Conservation (phyloP, 768 basidiomycete species). For the Macrolepiota fuliginosa region DNA sequence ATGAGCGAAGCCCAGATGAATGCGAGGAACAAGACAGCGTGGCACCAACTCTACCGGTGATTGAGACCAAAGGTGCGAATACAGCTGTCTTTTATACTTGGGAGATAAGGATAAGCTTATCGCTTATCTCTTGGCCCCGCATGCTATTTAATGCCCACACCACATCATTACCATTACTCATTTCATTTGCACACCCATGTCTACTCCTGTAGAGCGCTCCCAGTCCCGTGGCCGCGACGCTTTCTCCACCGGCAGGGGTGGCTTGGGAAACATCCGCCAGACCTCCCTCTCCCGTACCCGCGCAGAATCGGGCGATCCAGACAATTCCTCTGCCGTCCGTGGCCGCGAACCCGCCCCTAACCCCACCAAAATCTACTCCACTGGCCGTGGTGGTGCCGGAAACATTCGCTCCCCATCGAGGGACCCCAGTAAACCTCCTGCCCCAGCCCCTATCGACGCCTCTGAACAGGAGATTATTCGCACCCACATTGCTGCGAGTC, state of each 20-base stretch:
- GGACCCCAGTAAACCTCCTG: slow-evolving; percentile 19
- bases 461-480: slow-evolving; percentile 40
- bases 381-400: slow-evolving; percentile 81
- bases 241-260: slow-evolving; percentile 69
- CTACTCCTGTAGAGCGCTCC: slow-evolving; percentile 37
- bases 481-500: slow-evolving; percentile 28
- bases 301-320: slow-evolving; percentile 38
- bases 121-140: not conserved
- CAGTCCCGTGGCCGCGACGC: slow-evolving; percentile 56
- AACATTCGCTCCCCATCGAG: slow-evolving; percentile 78
- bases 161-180: no score
- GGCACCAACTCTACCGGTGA: not conserved
- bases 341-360: slow-evolving; percentile 55
- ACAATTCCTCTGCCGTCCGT: slow-evolving; percentile 55
- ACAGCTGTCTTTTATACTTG: not conserved
- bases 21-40: slow-evolving; percentile 1
- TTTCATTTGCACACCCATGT: not conserved
- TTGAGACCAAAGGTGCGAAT: not conserved
- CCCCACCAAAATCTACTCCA: slow-evolving; percentile 42
- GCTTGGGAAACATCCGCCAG: slow-evolving; percentile 62
- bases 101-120: not conserved
- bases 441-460: slow-evolving; percentile 26
- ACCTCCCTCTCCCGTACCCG: slow-evolving; percentile 46
- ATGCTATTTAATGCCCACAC: not conserved
- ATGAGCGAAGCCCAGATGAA: not conserved